Conservation (phyloP, 345 rosid species). For the Camelina sativa region DNA sequence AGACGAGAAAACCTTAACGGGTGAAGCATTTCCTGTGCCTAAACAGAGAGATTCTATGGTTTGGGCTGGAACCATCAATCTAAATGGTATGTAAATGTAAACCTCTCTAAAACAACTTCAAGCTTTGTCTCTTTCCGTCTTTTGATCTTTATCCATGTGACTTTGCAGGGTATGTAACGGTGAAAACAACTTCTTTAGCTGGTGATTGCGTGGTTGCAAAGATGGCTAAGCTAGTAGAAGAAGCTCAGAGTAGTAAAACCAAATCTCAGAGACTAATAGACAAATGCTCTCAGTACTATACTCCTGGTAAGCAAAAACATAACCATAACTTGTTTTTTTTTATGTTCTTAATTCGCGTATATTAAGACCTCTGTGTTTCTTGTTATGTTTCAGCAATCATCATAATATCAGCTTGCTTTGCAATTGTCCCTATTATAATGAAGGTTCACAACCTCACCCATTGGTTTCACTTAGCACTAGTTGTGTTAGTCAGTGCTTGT, state of each 20-base stretch:
- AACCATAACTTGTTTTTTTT: no score
- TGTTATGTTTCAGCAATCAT: conserved; percentile 59
- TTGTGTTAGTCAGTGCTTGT: conserved; percentile 87
- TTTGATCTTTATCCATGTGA: neutral
- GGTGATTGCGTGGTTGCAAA: conserved; percentile 85
- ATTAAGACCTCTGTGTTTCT: neutral
- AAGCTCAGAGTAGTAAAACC: conserved; percentile 87
- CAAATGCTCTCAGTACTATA: conserved; percentile 71
- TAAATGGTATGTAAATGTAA: conserved; percentile 64
- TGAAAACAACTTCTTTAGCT: conserved; percentile 80
- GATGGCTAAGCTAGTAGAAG: conserved; percentile 94
- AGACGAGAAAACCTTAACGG: conserved; percentile 90
- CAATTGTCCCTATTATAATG: conserved; percentile 60
- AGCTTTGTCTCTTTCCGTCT: conserved; percentile 10
- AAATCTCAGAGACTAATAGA: conserved; percentile 77
- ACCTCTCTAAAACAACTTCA: neutral
- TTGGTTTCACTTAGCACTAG: conserved; percentile 83
- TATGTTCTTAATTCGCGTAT: neutral
- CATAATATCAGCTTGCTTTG: conserved; percentile 58
- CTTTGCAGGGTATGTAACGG: conserved; percentile 65
- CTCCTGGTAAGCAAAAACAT: conserved; percentile 64
- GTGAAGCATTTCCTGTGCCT: conserved; percentile 86
- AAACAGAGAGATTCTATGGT: conserved; percentile 73
- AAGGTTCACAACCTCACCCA: conserved; percentile 48
- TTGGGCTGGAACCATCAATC: conserved; percentile 93